Base-by-base conservation (phyloP, 2,329 filamentous ascomycete species). In the Zopfia rhizophila region DNA sequence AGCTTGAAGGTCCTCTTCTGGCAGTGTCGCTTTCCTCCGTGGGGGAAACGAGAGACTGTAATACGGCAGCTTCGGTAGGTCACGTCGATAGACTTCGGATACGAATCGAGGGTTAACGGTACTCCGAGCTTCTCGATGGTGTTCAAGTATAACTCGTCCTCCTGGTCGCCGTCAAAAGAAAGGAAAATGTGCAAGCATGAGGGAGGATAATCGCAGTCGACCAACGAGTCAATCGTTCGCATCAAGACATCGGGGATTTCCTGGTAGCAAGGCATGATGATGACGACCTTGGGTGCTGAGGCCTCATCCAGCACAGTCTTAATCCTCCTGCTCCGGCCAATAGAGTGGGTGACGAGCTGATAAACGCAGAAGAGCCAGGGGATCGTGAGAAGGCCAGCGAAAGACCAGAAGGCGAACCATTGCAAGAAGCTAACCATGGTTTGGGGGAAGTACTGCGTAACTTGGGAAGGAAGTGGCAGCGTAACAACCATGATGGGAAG, bases 241-340 rank as follows among this genome's bases (percentile, higher is more conserved):
- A 97, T 79, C 33, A 97, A 80, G 10, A 96, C 82, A 1, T 90
- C 88, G 0, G 91, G 90, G 21, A 91, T 86, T 67, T 97, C 94
- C 65, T 94, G 91, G 76, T 96, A 97, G 65, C 92, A 95, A 4
- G 93, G 94, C 91, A 97, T 97, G 47, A 97, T 88, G 49, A 97
- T 89, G 53, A 97, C 91, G 12, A 96, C 89, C 72, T 97, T 97
- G 2, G 93, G 94, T 0, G 94, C 92, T 1, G 87, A 91, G 3
- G 83, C 77, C 66, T 95, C 90, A 68, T 96, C 90, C 38, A 97
- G 81, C 0, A 91, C 84, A 54, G 90, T 83, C 68, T 95, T 92
- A 66, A 96, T 90, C 39, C 88, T 83, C 68, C 90, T 91, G 29
- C 82, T 86, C 54, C 91, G 84, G 16, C 93, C 92, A 18, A 97